These are phyloP conservation scores for Eucalyptus camaldulensis DNA, from an alignment of 345 rosid genomes.

Conservation along the genomic window DNA sequence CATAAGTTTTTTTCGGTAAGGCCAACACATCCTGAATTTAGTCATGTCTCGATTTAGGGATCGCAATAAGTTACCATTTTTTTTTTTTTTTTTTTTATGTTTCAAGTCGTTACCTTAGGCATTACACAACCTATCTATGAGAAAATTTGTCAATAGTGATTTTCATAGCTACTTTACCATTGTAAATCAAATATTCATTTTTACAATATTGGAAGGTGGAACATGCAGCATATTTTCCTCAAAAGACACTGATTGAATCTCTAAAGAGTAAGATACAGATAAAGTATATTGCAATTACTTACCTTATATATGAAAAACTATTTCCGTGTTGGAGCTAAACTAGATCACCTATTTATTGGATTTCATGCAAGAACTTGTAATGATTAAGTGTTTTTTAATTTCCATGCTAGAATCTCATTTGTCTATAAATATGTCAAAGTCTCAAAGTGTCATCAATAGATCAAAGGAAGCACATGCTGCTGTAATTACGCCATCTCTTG, in stretches of 20 bases:
- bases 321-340: not conserved
- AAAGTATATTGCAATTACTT: not conserved
- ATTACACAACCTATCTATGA: not conserved
- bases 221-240: not conserved
- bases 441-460: not conserved
- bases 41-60: not conserved
- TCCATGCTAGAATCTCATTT: not conserved
- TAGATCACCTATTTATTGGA: not conserved
- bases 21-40: not conserved
- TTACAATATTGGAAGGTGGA: not conserved
- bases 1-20: not conserved
- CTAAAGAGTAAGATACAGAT: not conserved
- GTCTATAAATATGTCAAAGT: not conserved
- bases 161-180: not conserved
- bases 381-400: not conserved
- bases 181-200: not conserved
- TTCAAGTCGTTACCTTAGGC: not conserved
- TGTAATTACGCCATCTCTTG: not conserved
- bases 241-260: not conserved
- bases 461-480: not conserved
- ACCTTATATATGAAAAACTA: not conserved
- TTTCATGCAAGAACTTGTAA: not conserved
- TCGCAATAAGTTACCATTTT: not conserved
- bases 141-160: not conserved
- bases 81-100: not conserved